These are phyloP conservation scores for Penicillium verrucosum DNA, from an alignment of 2,329 filamentous ascomycete species.

Conservation along the genomic window DNA sequence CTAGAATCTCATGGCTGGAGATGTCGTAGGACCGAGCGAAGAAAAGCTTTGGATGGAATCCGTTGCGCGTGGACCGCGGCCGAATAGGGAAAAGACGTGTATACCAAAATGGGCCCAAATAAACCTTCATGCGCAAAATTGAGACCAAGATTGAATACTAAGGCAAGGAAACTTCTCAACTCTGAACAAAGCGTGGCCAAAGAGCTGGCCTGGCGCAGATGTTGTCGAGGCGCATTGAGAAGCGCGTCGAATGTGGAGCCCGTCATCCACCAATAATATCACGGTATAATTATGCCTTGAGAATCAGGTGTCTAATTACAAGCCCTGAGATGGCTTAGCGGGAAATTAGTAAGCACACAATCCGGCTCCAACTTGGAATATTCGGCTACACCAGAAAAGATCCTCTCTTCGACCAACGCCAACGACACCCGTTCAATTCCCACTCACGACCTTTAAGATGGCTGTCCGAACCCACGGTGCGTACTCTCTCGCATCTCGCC, in stretches of 20 bases:
- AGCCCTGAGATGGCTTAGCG: constrained; percentile 18
- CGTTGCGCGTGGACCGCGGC: neutral
- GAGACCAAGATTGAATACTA: too few relatives aligned
- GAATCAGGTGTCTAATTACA: neutral
- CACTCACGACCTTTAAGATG: constrained; percentile 28
- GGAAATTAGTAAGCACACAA: constrained; percentile 27
- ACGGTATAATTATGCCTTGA: neutral
- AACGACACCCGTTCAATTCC: constrained; percentile 22
- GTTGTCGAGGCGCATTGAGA: neutral
- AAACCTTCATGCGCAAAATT: neutral
- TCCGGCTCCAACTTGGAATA: constrained; percentile 20
- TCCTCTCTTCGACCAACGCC: constrained; percentile 25
- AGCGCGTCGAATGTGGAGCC: neutral
- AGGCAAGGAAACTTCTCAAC: too few relatives aligned
- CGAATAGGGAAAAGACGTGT: neutral
- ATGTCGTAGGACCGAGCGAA: neutral
- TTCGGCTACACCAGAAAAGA: constrained; percentile 20
- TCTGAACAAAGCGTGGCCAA: neutral
- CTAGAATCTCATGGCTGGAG: neutral
- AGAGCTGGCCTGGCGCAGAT: neutral
- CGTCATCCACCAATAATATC: neutral
- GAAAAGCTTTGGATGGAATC: neutral
- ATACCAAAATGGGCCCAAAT: neutral
- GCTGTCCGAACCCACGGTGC: constrained; percentile 25
- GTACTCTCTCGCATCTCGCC: constrained; percentile 6